These are phyloP conservation scores for Colletotrichum sp. DNA, from an alignment of 2,329 filamentous ascomycete species.

Conservation along the genomic window DNA sequence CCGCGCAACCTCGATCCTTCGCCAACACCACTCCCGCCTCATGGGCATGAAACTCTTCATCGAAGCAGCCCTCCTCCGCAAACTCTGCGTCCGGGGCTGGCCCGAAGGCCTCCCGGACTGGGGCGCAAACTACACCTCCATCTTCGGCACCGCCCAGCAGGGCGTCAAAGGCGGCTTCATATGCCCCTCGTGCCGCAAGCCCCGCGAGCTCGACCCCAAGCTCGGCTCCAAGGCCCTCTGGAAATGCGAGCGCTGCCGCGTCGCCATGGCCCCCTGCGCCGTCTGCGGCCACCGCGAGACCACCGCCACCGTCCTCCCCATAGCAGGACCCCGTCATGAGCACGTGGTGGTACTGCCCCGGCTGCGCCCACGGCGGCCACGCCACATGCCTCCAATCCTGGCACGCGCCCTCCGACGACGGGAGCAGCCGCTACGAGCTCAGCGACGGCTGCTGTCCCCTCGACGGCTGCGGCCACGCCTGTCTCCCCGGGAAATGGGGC, in stretches of 20 bases:
- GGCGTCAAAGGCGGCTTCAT: slow-evolving; percentile 58
- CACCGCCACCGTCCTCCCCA: slow-evolving; percentile 39
- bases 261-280: slow-evolving; percentile 60
- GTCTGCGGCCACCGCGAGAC: slow-evolving; percentile 61
- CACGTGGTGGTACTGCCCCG: slow-evolving; percentile 69
- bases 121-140: slow-evolving; percentile 59
- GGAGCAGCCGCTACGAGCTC: slow-evolving; percentile 22
- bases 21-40: slow-evolving; percentile 65
- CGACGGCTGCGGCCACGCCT: slow-evolving; percentile 70
- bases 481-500: slow-evolving; percentile 62
- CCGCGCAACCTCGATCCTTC: slow-evolving; percentile 61
- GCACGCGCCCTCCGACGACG: slow-evolving; percentile 49
- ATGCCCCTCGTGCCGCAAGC: slow-evolving; percentile 62
- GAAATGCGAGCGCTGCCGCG: slow-evolving; percentile 61
- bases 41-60: slow-evolving; percentile 64
- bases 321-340: slow-evolving; percentile 36
- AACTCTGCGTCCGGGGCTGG: slow-evolving; percentile 65
- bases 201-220: slow-evolving; percentile 57
- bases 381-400: slow-evolving; percentile 63
- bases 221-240: slow-evolving; percentile 53
- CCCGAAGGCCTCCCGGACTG: slow-evolving; percentile 54
- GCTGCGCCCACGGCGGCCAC: slow-evolving; percentile 68
- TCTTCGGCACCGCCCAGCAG: slow-evolving; percentile 60
- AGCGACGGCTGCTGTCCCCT: slow-evolving; percentile 67
- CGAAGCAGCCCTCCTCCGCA: slow-evolving; percentile 65